Conservation (phyloP, 352 stramenopile species). For the Pythium guiyangense region DNA sequence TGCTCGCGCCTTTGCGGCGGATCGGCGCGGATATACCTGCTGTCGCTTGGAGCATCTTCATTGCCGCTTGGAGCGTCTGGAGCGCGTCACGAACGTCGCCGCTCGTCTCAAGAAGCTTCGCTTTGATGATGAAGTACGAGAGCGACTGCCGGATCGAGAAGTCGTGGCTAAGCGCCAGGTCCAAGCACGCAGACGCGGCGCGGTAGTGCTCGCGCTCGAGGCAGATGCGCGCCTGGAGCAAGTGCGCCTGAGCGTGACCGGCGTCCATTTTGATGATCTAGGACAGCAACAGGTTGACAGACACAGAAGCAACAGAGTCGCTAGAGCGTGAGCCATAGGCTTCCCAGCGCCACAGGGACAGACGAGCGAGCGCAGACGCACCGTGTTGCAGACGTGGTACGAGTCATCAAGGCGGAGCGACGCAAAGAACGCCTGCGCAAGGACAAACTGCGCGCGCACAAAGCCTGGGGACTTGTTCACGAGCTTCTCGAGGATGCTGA, state of each 20-base stretch:
- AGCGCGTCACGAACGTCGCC: conserved; percentile 80
- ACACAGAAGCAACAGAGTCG: too few species aligned
- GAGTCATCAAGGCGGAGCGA: conserved; percentile 70
- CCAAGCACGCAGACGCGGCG: conserved; percentile 65
- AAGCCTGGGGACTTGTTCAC: conserved; percentile 81
- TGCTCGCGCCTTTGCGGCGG: conserved; percentile 6
- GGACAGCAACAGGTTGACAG: too few species aligned
- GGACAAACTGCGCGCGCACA: conserved; percentile 73
- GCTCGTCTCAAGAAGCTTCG: conserved; percentile 69
- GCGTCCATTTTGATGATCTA: conserved; percentile 78
- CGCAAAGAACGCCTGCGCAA: conserved; percentile 81
- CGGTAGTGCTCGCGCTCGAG: conserved; percentile 75
- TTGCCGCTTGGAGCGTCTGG: conserved; percentile 68
- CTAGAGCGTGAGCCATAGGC: too few species aligned
- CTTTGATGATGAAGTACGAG: conserved; percentile 87
- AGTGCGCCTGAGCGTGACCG: conserved; percentile 62
- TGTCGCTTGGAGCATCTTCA: conserved; percentile 49
- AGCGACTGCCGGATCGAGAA: conserved; percentile 84
- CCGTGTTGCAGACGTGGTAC: conserved; percentile 63
- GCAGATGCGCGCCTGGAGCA: conserved; percentile 81
- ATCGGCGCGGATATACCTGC: conserved; percentile 9
- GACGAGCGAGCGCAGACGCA: background rate
- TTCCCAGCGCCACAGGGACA: too few species aligned
- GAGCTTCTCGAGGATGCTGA: conserved; percentile 82
- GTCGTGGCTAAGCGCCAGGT: conserved; percentile 87